Evolutionary conservation across 768 basidiomycete genomes (phyloP), one percentile per base, ranked within the genome.

Genomic region (Suillus subaureus): DNA sequence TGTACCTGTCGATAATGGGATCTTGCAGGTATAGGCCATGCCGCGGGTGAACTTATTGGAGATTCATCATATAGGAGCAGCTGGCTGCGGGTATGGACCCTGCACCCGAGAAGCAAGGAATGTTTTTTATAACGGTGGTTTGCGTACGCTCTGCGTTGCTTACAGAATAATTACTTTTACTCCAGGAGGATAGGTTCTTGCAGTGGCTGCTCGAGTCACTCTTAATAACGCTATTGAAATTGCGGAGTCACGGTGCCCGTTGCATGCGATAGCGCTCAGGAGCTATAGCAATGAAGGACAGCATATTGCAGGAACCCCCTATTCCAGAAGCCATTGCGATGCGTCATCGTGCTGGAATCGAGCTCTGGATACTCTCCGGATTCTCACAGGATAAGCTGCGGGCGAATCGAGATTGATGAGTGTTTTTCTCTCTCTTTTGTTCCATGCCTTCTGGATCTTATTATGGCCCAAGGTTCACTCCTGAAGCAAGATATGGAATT

Each of bases 301-400:
- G 67, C 97, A 99, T 73, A 94, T 92, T 72, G 97, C 97, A 15
- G 97, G 18, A 54, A 18, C 52, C 52, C 23, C 52, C 52, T 54
- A 54, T 99, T 0, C 97, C 97, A 0, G 96, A 97, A 65, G 92
- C 97, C 2, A 99, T 99, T 69, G 94, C 94, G 70, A 90, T 84
- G 63, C 82, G 99, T 18, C 95, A 97, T 71, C 82, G 85, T 39
- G 97, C 97, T 3, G 97, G 97, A 12, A 97, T 99, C 81, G 98
- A 98, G 79, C 77, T 98, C 2, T 28, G 28, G 51, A 52, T 33
- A 54, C 16, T 54, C 28, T 52, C 2, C 99, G 97, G 96, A 97
- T 98, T 75, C 79, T 98, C 60, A 98, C 97, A 42, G 96, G 96
- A 99, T 79, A 99, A 99, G 78, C 83, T 97, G 1, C 96, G 98